phyloP scores from a whole-genome alignment of 139 green algal genomes.

The Chlamydomonas urium region DNA sequence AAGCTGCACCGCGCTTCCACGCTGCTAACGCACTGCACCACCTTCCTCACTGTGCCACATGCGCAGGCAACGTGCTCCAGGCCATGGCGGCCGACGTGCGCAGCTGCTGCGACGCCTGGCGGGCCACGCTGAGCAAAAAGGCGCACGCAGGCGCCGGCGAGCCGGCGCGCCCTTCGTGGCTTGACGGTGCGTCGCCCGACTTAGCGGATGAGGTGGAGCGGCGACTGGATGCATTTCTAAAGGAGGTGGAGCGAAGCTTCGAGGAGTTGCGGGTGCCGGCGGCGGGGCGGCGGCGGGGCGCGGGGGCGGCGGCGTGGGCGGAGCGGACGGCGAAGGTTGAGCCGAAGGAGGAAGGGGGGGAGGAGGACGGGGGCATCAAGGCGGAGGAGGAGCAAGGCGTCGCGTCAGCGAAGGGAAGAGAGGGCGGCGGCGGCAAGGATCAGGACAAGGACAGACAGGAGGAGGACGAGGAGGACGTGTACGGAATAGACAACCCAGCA shows the following conservation, averaged over 20 bases:
- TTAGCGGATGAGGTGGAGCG: constrained; percentile 31
- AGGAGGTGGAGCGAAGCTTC: constrained; percentile 14
- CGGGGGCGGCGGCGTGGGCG: too few species aligned
- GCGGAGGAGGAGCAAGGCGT: too few species aligned
- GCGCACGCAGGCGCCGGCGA: not conserved
- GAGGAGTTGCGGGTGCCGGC: constrained; percentile 19
- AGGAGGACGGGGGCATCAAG: too few species aligned
- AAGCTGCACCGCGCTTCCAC: too few species aligned
- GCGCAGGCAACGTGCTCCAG: constrained; percentile 26
- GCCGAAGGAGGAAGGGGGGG: too few species aligned
- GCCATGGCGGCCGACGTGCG: constrained; percentile 52
- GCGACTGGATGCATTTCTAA: constrained; percentile 8
- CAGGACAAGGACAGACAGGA: constrained; percentile 12
- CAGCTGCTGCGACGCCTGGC: constrained; percentile 38
- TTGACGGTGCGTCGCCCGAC: constrained; percentile 4
- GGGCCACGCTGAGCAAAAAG: constrained; percentile 22
- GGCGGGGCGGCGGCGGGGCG: too few species aligned
- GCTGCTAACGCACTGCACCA: too few species aligned
- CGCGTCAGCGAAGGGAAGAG: not conserved
- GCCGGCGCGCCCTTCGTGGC: not conserved
- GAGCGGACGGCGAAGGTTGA: too few species aligned
- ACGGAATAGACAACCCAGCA: constrained; percentile 19
- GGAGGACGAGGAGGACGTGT: constrained; percentile 7
- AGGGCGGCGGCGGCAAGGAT: not conserved
- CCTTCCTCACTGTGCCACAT: not conserved